These are phyloP conservation scores for Alternaria sp. DNA, from an alignment of 2,329 filamentous ascomycete species.

Conservation along the genomic window DNA sequence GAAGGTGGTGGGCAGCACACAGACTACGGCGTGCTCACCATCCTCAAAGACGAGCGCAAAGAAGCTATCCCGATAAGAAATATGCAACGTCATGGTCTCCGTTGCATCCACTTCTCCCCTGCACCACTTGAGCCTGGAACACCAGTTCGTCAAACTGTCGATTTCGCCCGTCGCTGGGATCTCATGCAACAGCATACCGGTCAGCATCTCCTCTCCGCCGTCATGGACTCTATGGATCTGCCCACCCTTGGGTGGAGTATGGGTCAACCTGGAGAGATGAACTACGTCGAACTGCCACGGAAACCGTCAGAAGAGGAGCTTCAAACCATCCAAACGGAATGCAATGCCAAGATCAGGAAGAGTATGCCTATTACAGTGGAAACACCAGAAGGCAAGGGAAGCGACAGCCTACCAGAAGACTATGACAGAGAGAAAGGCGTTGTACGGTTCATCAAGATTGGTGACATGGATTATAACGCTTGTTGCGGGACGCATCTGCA, in stretches of 20 bases:
- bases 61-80: conserved; percentile 39
- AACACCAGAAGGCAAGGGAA: conserved; percentile 37
- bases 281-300: conserved; percentile 44
- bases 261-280: conserved; percentile 46
- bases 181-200: conserved; percentile 50
- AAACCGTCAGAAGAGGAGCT: conserved; percentile 41
- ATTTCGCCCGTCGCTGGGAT: conserved; percentile 44
- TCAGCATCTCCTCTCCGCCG: conserved; percentile 46
- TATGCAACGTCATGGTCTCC: conserved; percentile 60
- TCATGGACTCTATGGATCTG: conserved; percentile 44
- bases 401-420: conserved; percentile 40
- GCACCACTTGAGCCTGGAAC: conserved; percentile 83
- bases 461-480: conserved; percentile 45
- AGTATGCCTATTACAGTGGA: conserved; percentile 43
- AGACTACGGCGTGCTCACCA: conserved; percentile 41
- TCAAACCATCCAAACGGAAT: conserved; percentile 35
- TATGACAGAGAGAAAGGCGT: conserved; percentile 46
- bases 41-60: conserved; percentile 21
- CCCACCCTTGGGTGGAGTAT: conserved; percentile 45
- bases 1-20: conserved; percentile 47
- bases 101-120: conserved; percentile 80
- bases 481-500: conserved; percentile 48
- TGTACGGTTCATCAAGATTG: conserved; percentile 46
- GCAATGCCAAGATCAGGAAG: conserved; percentile 39
- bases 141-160: conserved; percentile 38